These are phyloP conservation scores for Boletellus ananas DNA, from an alignment of 768 basidiomycete genomes.

Conservation along the genomic window DNA sequence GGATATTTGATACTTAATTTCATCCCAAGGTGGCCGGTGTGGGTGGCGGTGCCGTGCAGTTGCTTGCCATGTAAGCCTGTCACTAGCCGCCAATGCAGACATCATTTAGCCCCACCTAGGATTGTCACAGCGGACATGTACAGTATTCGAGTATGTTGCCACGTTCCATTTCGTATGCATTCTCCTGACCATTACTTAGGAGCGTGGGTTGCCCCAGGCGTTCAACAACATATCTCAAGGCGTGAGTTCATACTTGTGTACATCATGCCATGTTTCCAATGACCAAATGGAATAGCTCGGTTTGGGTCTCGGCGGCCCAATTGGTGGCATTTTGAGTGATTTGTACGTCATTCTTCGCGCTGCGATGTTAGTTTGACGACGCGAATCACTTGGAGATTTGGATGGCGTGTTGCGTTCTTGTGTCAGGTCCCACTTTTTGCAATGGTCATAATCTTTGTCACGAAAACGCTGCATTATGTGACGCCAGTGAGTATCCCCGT, in stretches of 20 bases:
- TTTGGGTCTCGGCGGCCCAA: conserved; percentile 21
- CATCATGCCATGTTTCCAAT: neutral
- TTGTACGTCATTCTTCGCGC: conserved; percentile 8
- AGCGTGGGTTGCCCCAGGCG: conserved; percentile 39
- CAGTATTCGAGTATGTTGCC: conserved; percentile 11
- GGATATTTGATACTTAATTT: neutral
- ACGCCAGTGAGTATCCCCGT: conserved; percentile 49
- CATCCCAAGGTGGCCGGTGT: conserved; percentile 17
- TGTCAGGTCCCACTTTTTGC: conserved; percentile 65
- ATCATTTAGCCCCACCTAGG: conserved; percentile 8
- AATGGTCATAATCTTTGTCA: conserved; percentile 43
- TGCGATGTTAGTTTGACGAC: neutral
- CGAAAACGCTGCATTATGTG: conserved; percentile 56
- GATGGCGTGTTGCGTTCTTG: conserved; percentile 77
- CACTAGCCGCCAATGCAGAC: neutral
- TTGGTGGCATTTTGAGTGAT: conserved; percentile 21
- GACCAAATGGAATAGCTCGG: conserved; percentile 13
- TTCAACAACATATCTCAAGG: conserved; percentile 30
- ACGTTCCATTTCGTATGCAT: neutral
- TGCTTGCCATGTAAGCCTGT: conserved; percentile 17
- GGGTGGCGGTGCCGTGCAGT: conserved; percentile 19
- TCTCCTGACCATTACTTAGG: neutral
- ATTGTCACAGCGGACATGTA: conserved; percentile 24
- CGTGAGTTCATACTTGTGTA: conserved; percentile 3
- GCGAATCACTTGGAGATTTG: conserved; percentile 41